Evolutionary conservation across 352 stramenopile genomes (phyloP), one percentile per base, ranked within the genome.

Genomic region (Globisporangium apiculatum): DNA sequence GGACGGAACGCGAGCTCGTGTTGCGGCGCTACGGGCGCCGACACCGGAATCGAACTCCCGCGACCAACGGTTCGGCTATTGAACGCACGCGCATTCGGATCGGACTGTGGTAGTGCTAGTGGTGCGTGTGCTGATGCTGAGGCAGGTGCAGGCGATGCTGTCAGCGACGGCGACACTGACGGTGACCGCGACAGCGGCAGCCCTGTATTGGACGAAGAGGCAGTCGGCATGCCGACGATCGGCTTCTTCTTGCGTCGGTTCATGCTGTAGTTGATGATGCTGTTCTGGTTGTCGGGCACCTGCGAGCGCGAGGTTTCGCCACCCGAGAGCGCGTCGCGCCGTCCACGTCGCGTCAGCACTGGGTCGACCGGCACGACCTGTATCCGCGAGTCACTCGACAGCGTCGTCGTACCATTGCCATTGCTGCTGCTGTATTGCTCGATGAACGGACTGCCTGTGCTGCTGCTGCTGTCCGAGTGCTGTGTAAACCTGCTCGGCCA

Each of bases 211-310:
- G 55, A n/a, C 4, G 63, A 67, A 18, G 70, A 63, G 15, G 61
- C 65, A 24, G 76, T 53, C 31, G 74, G 71, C 45, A 74, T 77
- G 1, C 69, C 71, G 42, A 63, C 69, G 43, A 84, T 59, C 58
- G 66, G 65, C 57, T 77, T 77, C 64, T 83, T 75, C 62, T 83
- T 83, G 62, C 71, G 71, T 67, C 79, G 80, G 57, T 83, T 82
- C 48, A 83, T 61, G 53, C 62, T 83, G 56, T 85, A 85, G 7
- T 59, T 61, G 60, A 85, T 77, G 51, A 85, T 79, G 55, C 72
- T 83, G 63, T 78, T 80, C 49, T 66, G 51, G 35, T 47, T 65
- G n/a, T 52, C 46, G 12, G 37, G 54, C 17, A 53, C 51, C 7
- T 61, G 63, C 18, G 71, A 52, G 4, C 58, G 65, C 43, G 66